A percentile compares a stretch with the other conserved stretches of the same genome.
Conservation (phyloP, 2,329 filamentous ascomycete genomes). For the Emmonsiellopsis sp. region DNA sequence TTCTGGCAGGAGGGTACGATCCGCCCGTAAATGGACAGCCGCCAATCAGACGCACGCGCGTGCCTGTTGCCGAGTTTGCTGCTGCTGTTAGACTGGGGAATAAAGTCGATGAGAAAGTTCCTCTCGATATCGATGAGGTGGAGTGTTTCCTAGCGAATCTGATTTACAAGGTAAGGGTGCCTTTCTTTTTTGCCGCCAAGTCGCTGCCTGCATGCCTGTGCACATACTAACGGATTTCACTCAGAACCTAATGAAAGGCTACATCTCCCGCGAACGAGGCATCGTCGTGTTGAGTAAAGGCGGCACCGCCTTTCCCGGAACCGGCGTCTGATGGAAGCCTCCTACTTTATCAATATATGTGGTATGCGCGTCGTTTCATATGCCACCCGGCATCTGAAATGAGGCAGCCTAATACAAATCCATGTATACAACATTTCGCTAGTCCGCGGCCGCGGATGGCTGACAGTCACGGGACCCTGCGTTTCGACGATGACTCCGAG, state of each 20-base stretch:
- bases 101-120: slow-evolving; percentile 41
- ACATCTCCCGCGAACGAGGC: slow-evolving; percentile 82
- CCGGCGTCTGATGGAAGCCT: slow-evolving; percentile 47
- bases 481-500: too few species aligned
- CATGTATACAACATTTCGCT: too few species aligned
- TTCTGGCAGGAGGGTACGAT: slow-evolving; percentile 72
- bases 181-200: slow-evolving; percentile 8
- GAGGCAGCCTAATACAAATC: too few species aligned
- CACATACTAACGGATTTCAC: slow-evolving; percentile 13
- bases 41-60: slow-evolving; percentile 56
- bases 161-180: slow-evolving; percentile 76
- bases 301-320: slow-evolving; percentile 79
- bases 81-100: slow-evolving; percentile 71
- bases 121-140: slow-evolving; percentile 79
- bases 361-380: not conserved
- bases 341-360: not conserved
- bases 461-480: too few species aligned
- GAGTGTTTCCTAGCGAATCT: slow-evolving; percentile 92
- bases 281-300: slow-evolving; percentile 90
- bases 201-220: not conserved
- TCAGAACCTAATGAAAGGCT: slow-evolving; percentile 92
- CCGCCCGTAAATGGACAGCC: slow-evolving; percentile 60
- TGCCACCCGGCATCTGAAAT: not conserved
- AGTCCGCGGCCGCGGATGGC: too few species aligned
- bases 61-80: slow-evolving; percentile 74